A percentile compares a stretch with the other conserved stretches of the same genome.
These are phyloP conservation scores for Pisolithus orientalis DNA, from an alignment of 768 basidiomycete genomes.

Conservation along the genomic window DNA sequence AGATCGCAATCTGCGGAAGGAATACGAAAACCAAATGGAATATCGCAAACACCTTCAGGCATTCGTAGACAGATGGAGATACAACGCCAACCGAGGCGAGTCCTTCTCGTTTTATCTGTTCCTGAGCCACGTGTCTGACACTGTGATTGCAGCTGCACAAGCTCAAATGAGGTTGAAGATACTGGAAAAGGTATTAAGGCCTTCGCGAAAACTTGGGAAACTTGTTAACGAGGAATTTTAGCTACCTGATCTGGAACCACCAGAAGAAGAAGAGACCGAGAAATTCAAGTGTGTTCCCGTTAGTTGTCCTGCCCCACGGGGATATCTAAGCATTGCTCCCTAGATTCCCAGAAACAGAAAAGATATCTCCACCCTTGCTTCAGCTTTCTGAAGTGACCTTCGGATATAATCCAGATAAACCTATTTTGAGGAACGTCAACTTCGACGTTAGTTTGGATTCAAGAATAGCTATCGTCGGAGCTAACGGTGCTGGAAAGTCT, in stretches of 20 bases:
- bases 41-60: constrained; percentile 95
- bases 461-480: constrained; percentile 90
- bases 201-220: no score
- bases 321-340: neutral
- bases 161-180: constrained; percentile 78
- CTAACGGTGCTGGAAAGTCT: constrained; percentile 95
- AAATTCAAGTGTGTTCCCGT: constrained; percentile 64
- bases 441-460: constrained; percentile 95
- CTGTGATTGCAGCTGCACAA: constrained; percentile 60
- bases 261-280: constrained; percentile 89
- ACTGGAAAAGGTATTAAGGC: constrained; percentile 53
- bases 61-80: constrained; percentile 97
- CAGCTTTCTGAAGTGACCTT: constrained; percentile 90
- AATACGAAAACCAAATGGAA: constrained; percentile 94
- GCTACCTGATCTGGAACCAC: constrained; percentile 90
- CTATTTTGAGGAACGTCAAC: constrained; percentile 72
- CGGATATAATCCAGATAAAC: constrained; percentile 73
- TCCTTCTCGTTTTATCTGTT: neutral
- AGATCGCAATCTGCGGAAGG: constrained; percentile 83
- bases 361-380: constrained; percentile 92
- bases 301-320: neutral
- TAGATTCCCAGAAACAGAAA: constrained; percentile 93
- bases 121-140: constrained; percentile 1
- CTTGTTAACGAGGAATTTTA: constrained; percentile 24
- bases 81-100: constrained; percentile 87